Evolutionary conservation across 2,329 filamentous ascomycete genomes (phyloP), one percentile per base, ranked within the genome.

Genomic region (Neofusicoccum cordaticola): DNA sequence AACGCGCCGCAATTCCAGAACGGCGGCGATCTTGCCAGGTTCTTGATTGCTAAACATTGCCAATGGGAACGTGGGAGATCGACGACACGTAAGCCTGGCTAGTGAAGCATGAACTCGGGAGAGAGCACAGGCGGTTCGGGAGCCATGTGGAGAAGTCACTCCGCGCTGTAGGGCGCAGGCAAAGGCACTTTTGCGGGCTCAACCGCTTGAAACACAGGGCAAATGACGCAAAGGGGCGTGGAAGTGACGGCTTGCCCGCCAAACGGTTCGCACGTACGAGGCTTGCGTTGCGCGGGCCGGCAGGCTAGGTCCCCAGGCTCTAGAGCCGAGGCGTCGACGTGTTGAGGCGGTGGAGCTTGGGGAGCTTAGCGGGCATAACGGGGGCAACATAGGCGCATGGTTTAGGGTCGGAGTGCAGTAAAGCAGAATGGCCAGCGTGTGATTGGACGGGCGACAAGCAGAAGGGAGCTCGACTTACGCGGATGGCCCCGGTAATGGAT

Each of bases 71-170:
- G 42, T 22, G 7, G 31, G 11, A 47, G 41, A 60, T 60, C 22
- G 9, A 37, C 27, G 56, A 60, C 56, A 60, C 56, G 56, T 60
- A 60, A 60, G 41, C 53, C 39, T 35, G 39, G 53, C 37, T 9
- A 34, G 22, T 27, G 39, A 37, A 44, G 42, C 56, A 60, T 60
- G 56, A 27, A 47, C 9, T 45, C 31, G 56, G 27, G 31, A 39
- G 41, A 47, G 17, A 47, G 56, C 56, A 60, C 56, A 39, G 42
- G 42, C 56, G 31, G 15, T 9, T 17, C n/a, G 31, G 31, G 31
- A 52, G n/a, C 34, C 56, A 45, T 60, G 56, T 37, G 56, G 39
- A 31, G 35, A 34, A 44, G 56, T 47, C 11, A 37, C 42, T 47
- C 31, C 34, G 50, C 50, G 34, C 17, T 51, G 22, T 7, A 35